Conservation (phyloP, 2,329 filamentous ascomycete species). For the Fusarium euwallaceae region DNA sequence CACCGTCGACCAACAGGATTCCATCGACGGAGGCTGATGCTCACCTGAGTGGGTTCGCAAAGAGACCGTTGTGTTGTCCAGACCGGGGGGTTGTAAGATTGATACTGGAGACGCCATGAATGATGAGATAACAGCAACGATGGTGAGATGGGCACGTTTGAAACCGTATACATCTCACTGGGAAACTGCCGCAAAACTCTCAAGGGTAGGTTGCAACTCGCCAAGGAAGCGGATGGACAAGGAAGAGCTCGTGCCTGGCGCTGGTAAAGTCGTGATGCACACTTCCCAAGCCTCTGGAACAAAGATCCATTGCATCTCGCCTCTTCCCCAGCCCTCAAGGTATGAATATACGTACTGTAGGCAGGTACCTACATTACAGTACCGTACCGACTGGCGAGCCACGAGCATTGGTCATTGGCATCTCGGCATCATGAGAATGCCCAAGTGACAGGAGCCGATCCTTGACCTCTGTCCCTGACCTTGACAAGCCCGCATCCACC, state of each 20-base stretch:
- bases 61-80: not conserved
- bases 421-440: conserved; percentile 15
- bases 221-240: not conserved
- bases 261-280: not conserved
- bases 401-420: conserved; percentile 5
- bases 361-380: not conserved
- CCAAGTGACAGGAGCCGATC: conserved; percentile 11
- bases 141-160: conserved; percentile 25
- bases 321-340: conserved; percentile 14
- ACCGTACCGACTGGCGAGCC: conserved; percentile 4
- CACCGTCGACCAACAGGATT: conserved; percentile 21
- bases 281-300: conserved; percentile 8
- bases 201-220: not conserved
- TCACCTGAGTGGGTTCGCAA: conserved; percentile 7
- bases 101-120: conserved; percentile 1
- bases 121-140: conserved; percentile 22
- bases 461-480: conserved; percentile 2
- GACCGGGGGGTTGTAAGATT: not conserved
- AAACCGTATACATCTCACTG: not conserved
- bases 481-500: conserved; percentile 1
- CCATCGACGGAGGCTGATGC: conserved; percentile 4
- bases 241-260: not conserved
- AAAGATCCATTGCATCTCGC: conserved; percentile 14
- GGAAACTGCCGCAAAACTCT: not conserved
- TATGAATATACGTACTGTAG: conserved; percentile 2